These are phyloP conservation scores for Verbascum thapsus DNA, from an alignment of 257 asterid species.

Conservation along the genomic window DNA sequence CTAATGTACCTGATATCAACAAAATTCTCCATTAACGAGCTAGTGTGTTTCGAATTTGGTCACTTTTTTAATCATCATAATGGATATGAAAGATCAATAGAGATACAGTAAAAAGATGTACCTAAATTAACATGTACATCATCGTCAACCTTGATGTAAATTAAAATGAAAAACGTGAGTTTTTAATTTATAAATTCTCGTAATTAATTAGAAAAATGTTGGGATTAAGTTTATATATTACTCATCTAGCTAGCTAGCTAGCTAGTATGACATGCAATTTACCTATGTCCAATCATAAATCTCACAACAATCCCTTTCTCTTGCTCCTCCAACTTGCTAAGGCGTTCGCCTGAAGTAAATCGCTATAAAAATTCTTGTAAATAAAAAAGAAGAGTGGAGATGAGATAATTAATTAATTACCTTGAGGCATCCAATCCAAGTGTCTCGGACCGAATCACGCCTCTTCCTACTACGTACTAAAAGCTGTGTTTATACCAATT, in stretches of 20 bases:
- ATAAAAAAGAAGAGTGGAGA: no score
- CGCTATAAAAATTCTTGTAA: neutral
- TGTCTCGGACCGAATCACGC: conserved; percentile 92
- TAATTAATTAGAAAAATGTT: no score
- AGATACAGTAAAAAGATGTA: no score
- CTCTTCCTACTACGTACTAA: conserved; percentile 96
- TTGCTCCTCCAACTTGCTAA: conserved; percentile 71
- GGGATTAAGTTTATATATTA: no score
- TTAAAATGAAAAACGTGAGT: no score
- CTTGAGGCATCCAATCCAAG: conserved; percentile 99
- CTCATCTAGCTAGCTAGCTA: no score
- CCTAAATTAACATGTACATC: conserved; percentile 96
- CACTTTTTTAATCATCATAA: no score
- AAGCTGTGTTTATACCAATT: conserved; percentile 96
- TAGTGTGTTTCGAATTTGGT: no score
- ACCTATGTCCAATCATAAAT: conserved; percentile 99
- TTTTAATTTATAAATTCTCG: no score
- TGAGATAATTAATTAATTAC: conserved; percentile 34
- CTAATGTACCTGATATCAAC: conserved; percentile 60
- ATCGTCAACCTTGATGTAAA: conserved; percentile 93
- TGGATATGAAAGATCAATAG: no score
- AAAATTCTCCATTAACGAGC: no score
- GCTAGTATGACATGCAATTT: no score
- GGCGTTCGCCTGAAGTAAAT: conserved; percentile 69
- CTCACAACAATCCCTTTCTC: conserved; percentile 96